These are phyloP conservation scores for Phoenix roebelenii DNA, from an alignment of 176 grass and related monocot genomes.

Conservation along the genomic window DNA sequence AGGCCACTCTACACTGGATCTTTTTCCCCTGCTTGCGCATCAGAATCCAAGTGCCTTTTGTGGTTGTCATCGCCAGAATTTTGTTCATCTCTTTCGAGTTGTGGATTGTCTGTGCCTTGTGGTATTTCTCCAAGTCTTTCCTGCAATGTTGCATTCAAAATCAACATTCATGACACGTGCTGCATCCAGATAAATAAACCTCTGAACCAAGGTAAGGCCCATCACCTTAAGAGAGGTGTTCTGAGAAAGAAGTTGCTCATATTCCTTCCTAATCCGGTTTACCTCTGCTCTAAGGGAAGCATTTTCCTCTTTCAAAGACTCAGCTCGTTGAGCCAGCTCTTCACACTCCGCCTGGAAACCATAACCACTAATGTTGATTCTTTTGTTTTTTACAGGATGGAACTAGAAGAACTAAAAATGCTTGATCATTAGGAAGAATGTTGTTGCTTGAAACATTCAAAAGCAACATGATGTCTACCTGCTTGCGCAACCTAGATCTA, in stretches of 20 bases:
- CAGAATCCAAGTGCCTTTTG: not conserved
- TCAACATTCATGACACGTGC: not conserved
- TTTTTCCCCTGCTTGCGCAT: slow-evolving; percentile 2
- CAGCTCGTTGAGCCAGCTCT: slow-evolving; percentile 68
- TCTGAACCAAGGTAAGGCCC: not conserved
- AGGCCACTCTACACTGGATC: slow-evolving; percentile 1
- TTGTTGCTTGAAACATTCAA: no score
- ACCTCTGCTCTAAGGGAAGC: slow-evolving; percentile 64
- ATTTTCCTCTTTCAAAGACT: slow-evolving; percentile 69
- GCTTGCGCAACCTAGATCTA: slow-evolving; percentile 77
- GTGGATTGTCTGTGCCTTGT: not conserved
- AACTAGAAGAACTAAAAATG: no score
- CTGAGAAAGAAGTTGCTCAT: slow-evolving; percentile 55
- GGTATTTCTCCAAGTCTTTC: slow-evolving; percentile 1
- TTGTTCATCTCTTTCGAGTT: not conserved
- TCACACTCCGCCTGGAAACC: slow-evolving; percentile 71
- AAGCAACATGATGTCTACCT: slow-evolving; percentile 30
- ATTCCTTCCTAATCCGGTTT: slow-evolving; percentile 65
- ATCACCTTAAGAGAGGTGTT: slow-evolving; percentile 86
- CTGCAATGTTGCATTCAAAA: not conserved
- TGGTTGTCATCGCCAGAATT: not conserved
- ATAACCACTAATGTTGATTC: not conserved
- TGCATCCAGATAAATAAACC: not conserved
- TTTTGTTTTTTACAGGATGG: no score
- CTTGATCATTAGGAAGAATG: no score